Evolutionary conservation across 176 grass and related monocot genomes (phyloP).

Genomic region (Oryza punctata): DNA sequence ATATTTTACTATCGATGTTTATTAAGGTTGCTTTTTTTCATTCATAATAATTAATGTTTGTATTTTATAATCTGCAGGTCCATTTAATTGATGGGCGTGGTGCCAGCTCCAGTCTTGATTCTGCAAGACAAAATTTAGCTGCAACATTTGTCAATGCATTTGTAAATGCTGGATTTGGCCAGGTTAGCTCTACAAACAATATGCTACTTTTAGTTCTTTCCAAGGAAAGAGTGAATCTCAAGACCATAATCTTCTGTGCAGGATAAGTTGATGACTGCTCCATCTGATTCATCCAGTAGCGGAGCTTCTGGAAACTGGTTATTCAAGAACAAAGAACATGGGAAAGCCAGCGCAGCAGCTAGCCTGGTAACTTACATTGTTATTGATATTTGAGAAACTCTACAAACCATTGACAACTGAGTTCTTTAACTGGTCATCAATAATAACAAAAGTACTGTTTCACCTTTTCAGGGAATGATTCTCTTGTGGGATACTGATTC

Average conservation of each 20-base stretch:
- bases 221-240: constrained; percentile 16
- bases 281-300: constrained; percentile 77
- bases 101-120: constrained; percentile 95
- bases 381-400: constrained; percentile 1
- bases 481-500: constrained; percentile 92
- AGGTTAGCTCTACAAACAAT: constrained; percentile 54
- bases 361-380: constrained; percentile 66
- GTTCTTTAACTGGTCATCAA: constrained; percentile 33
- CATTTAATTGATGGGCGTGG: constrained; percentile 95
- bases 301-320: constrained; percentile 89
- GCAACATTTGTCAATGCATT: constrained; percentile 99
- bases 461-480: constrained; percentile 82
- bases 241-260: constrained; percentile 44
- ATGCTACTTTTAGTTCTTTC: neutral
- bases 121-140: constrained; percentile 92
- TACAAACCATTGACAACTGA: neutral
- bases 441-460: neutral
- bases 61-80: constrained; percentile 56
- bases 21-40: neutral
- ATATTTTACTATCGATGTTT: constrained; percentile 29
- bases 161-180: constrained; percentile 97
- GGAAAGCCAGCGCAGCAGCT: constrained; percentile 91
- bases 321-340: constrained; percentile 99
- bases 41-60: constrained; percentile 24
- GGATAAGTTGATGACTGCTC: constrained; percentile 95